phyloP scores from a whole-genome alignment of 768 basidiomycete genomes.

The Pleurotus eryngii region DNA sequence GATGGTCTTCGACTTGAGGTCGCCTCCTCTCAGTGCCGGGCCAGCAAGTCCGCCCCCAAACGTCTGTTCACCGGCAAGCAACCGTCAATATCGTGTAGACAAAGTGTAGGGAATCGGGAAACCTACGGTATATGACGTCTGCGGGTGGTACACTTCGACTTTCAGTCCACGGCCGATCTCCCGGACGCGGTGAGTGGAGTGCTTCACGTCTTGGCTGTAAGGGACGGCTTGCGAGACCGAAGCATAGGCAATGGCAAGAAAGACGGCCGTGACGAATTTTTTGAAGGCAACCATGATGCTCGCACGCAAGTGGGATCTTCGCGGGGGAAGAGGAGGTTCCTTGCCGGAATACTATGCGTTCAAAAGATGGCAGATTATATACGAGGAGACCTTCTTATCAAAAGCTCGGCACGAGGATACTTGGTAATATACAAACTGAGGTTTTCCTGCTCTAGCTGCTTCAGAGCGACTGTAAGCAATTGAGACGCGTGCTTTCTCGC shows the following conservation, averaged over 20 bases:
- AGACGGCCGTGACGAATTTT: conserved; percentile 26
- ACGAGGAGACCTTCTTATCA: background rate
- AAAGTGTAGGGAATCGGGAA: background rate
- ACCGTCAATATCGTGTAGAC: background rate
- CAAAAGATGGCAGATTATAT: background rate
- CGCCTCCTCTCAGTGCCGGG: conserved; percentile 21
- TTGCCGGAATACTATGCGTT: background rate
- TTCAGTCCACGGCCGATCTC: conserved; percentile 26
- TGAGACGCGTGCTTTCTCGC: too few species aligned
- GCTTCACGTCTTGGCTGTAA: conserved; percentile 22
- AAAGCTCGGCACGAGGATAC: background rate
- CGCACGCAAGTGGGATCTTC: background rate
- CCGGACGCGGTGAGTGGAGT: conserved; percentile 29
- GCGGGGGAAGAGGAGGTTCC: background rate
- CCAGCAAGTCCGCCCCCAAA: conserved; percentile 28
- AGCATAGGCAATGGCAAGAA: conserved; percentile 25
- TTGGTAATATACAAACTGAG: background rate
- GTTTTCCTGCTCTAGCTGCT: background rate
- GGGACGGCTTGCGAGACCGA: conserved; percentile 24
- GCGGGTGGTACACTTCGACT: conserved; percentile 33
- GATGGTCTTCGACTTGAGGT: conserved; percentile 17
- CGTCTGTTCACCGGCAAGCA: conserved; percentile 13
- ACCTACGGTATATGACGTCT: conserved; percentile 30
- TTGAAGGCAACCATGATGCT: conserved; percentile 11
- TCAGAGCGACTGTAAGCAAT: background rate